These are phyloP conservation scores for Aspergillus ostianus DNA, from an alignment of 495 filamentous ascomycete genomes.

Conservation along the genomic window DNA sequence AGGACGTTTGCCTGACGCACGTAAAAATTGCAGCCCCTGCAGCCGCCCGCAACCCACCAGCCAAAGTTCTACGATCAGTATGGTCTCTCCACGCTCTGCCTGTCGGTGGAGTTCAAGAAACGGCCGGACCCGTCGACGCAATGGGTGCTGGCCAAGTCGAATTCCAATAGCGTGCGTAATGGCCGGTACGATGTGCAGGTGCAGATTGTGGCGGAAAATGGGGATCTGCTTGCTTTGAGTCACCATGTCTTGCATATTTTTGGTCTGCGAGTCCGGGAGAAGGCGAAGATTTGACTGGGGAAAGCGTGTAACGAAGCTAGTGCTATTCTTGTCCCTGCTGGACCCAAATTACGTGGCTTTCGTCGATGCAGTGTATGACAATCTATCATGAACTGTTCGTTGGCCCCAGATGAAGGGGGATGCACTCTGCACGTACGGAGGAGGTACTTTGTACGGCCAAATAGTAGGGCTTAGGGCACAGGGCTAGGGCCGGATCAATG, in stretches of 20 bases:
- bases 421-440: too few relatives aligned
- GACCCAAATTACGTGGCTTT: too few relatives aligned
- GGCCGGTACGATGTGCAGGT: constrained; percentile 23
- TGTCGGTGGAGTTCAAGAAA: constrained; percentile 27
- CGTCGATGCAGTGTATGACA: too few relatives aligned
- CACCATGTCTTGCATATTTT: constrained; percentile 22
- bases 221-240: constrained; percentile 19
- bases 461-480: background rate
- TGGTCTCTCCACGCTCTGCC: constrained; percentile 24
- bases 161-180: constrained; percentile 18
- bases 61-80: constrained; percentile 18
- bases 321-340: too few relatives aligned
- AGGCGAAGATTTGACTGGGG: constrained; percentile 8
- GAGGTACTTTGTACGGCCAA: too few relatives aligned
- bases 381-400: too few relatives aligned
- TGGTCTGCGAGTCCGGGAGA: constrained; percentile 4
- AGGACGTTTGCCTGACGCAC: background rate
- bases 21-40: constrained; percentile 16
- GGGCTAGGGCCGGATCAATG: background rate
- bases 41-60: constrained; percentile 25
- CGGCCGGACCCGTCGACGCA: constrained; percentile 20
- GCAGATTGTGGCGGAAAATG: constrained; percentile 19
- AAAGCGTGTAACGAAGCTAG: too few relatives aligned
- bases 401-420: too few relatives aligned
- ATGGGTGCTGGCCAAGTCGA: constrained; percentile 23